A percentile compares a stretch with the other conserved stretches of the same genome.
Evolutionary conservation across 2,329 filamentous ascomycete species (phyloP).

Genomic region (Fusarium pseudonygamai): DNA sequence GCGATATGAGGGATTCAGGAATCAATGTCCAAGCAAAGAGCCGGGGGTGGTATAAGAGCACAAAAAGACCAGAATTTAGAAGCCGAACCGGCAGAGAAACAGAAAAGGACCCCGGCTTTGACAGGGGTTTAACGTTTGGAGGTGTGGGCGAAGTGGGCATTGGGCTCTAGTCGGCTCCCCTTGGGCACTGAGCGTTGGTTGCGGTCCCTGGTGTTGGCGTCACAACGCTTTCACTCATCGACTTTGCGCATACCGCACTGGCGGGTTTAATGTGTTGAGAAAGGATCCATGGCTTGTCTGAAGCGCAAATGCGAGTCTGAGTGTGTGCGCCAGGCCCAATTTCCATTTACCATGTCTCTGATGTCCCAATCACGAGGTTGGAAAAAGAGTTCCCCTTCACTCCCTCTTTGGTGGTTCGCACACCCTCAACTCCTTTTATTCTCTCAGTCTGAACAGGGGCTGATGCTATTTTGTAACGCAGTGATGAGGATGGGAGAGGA

Average conservation of each 20-base stretch:
- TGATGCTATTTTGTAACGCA: slow-evolving; percentile 28
- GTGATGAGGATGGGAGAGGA: slow-evolving; percentile 12
- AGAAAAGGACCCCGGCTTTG: slow-evolving; percentile 19
- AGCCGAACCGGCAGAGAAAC: slow-evolving; percentile 34
- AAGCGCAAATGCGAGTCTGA: slow-evolving; percentile 38
- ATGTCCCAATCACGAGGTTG: slow-evolving; percentile 35
- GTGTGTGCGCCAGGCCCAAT: slow-evolving; percentile 40
- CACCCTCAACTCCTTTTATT: slow-evolving; percentile 31
- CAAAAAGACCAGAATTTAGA: slow-evolving; percentile 14
- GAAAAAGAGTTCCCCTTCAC: slow-evolving; percentile 15
- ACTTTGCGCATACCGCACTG: slow-evolving; percentile 40
- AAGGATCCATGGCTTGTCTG: slow-evolving; percentile 14
- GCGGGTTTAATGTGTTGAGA: slow-evolving; percentile 34
- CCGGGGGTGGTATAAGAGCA: slow-evolving; percentile 20
- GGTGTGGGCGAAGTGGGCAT: slow-evolving; percentile 43
- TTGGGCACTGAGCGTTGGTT: slow-evolving; percentile 35
- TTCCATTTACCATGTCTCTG: slow-evolving; percentile 39
- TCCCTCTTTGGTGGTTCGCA: slow-evolving; percentile 16
- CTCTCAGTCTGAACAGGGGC: slow-evolving; percentile 27
- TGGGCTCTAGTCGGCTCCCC: slow-evolving; percentile 37
- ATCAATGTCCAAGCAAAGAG: slow-evolving; percentile 26
- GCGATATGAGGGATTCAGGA: slow-evolving; percentile 29
- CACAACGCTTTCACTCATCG: slow-evolving; percentile 39
- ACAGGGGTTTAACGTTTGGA: slow-evolving; percentile 39
- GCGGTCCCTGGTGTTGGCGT: slow-evolving; percentile 38